Evolutionary conservation across 2,329 filamentous ascomycete genomes (phyloP), one percentile per base, ranked within the genome.

Genomic region (Cordyceps farinosa): DNA sequence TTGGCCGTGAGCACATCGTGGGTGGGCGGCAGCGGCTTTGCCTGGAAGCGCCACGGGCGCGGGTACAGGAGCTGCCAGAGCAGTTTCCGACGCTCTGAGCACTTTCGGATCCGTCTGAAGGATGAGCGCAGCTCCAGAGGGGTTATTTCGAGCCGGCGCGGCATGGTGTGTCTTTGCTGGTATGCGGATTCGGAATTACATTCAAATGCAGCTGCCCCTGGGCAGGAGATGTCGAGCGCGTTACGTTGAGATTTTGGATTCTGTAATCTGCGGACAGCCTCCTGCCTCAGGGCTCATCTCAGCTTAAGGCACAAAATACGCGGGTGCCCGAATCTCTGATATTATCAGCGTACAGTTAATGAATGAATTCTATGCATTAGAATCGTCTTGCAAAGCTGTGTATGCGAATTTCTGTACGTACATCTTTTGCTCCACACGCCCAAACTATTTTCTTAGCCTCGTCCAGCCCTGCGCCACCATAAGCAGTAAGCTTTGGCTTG

Each of bases 11-110:
- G 44, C 44, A 59, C 44, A 40, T 40, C 45, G 56, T 50, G 32
- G 30, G 55, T n/a, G 8, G 55, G 42, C 22, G 55, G 55, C 5
- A 50, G 55, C 29, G 55, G 44, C 7, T 58, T 50, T 32, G 22
- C 30, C 55, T 50, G n/a, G 32, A 58, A 58, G 44, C 22, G 55
- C 56, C 56, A 59, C 13, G 56, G 56, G 56, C 8, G 22, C 44
- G 56, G 45, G 34, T 51, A 59, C 3, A 59, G 56, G n/a, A 59
- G 56, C 56, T 59, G 32, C 56, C 34, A 59, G 56, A 59, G 56
- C 45, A 59, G 56, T 50, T 27, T 59, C 11, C 56, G 56, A 22
- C 56, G 56, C 44, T 30, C 44, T n/a, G 56, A 59, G 56, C 56
- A 59, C 8, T 50, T 10, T 38, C 56, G 56, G 44, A 59, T 50